Base-by-base conservation (phyloP, 192 early-diverging fungal genomes). In the Spizellomyces sp. region DNA sequence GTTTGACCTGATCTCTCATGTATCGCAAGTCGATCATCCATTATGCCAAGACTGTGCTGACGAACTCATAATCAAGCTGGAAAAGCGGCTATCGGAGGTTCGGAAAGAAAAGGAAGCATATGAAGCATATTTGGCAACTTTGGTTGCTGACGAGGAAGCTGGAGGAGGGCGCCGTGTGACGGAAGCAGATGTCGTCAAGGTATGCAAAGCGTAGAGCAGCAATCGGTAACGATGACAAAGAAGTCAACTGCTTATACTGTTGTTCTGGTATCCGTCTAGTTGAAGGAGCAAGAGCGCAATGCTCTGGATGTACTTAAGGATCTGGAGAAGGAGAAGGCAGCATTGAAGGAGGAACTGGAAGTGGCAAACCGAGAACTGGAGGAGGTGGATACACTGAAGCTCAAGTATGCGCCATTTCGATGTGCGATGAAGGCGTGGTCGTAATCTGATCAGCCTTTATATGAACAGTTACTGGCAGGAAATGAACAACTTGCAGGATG, bases 31-130 rank as follows among this genome's bases (percentile, higher is more conserved):
- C 12, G 85, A 86, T 56, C 93, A 95, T 61, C 93, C 93, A 10
- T 86, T 96, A 75, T 98, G 96, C 74, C 87, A 92, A 67, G 94
- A 94, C 58, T 98, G 96, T 69, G 90, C 94, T 0, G 93, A 95
- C 59, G 88, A 89, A 69, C 70, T 96, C 61, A 50, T 88, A 56
- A 82, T 90, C 9, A 79, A 81, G 41, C 70, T 98, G 47, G 89
- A 92, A 50, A 87, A 86, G 63, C 84, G 90, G 58, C 70, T 94
- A 15, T 65, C 77, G 0, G 93, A 95, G 68, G 82, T 89, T 8
- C 79, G 82, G n/a, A 79, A 75, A 52, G 93, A 95, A 75, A 76
- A 85, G 55, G 90, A 92, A 74, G 90, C 89, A 21, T 94, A 94
- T 65, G 87, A 89, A 48, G 84, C 83, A 15, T 90, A 92, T 69